Conservation (phyloP, 2,329 filamentous ascomycete genomes). For the Xylariales sp. region DNA sequence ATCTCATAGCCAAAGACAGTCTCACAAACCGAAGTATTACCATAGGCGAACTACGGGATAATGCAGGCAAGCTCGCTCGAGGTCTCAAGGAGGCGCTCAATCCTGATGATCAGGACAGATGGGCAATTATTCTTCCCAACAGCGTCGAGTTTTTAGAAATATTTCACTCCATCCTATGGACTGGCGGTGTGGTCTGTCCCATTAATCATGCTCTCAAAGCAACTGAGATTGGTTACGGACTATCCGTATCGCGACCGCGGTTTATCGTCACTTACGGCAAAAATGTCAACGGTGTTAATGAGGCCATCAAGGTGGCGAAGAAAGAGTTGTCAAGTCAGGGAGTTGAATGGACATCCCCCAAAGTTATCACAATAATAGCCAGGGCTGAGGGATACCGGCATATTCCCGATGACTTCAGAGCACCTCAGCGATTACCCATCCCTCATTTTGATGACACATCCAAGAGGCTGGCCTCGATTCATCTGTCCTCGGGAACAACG, state of each 20-base stretch:
- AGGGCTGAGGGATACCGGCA: slow-evolving; percentile 18
- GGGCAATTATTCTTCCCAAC: slow-evolving; percentile 39
- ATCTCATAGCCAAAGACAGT: slow-evolving; percentile 36
- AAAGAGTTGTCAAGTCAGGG: not conserved
- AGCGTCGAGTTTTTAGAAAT: slow-evolving; percentile 39
- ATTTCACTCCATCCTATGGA: slow-evolving; percentile 36
- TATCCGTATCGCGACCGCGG: slow-evolving; percentile 36
- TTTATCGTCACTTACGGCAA: slow-evolving; percentile 34
- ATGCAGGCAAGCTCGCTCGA: slow-evolving; percentile 34
- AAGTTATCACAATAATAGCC: slow-evolving; percentile 12
- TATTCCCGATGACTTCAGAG: slow-evolving; percentile 28
- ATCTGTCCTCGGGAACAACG: slow-evolving; percentile 24
- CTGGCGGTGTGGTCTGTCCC: slow-evolving; percentile 32
- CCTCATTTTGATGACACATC: slow-evolving; percentile 30
- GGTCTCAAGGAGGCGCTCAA: slow-evolving; percentile 27
- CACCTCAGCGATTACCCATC: slow-evolving; percentile 23
- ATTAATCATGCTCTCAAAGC: slow-evolving; percentile 34
- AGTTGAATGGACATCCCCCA: not conserved
- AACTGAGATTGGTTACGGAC: slow-evolving; percentile 33
- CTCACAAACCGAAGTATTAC: slow-evolving; percentile 40
- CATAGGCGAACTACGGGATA: slow-evolving; percentile 34
- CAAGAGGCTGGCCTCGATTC: slow-evolving; percentile 31
- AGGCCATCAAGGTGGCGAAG: slow-evolving; percentile 20
- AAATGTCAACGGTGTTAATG: slow-evolving; percentile 20
- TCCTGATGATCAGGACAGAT: slow-evolving; percentile 30